Evolutionary conservation across 805 yeast species (phyloP), one percentile per base, ranked within the genome.

Genomic region (Ogataea trehaloabstinens): DNA sequence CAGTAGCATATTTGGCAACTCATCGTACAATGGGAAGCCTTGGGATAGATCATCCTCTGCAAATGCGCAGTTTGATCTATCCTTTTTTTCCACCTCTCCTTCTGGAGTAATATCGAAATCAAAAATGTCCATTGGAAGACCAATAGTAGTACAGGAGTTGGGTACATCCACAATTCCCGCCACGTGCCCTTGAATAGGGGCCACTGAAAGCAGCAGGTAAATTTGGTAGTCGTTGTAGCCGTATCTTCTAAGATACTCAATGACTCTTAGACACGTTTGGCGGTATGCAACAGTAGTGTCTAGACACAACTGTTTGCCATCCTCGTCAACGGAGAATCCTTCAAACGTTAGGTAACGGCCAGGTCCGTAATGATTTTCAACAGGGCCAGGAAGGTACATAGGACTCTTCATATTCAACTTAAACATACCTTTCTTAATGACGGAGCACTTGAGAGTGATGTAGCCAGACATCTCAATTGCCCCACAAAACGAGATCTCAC

Each of bases 131-230:
- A 71, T 68, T 5, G 78, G 78, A 5, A 73, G 45, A 2, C 76
- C 75, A 31, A 73, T 58, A 0, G 78, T 71, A 18, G 78, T 72
- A 47, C 77, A 73, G 1, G 76, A 66, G 55, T 73, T 73, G 25
- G 78, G 78, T 38, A 73, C 68, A 52, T 73, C 78, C 13, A 73
- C 78, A 38, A 73, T 66, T 12, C 75, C 73, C 1, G 78, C 77
- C 44, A 73, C 55, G 44, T 73, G 77, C 3, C 76, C 78, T 50
- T 73, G 73, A 40, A 73, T 66, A 13, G 78, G 78, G 2, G 78
- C 78, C 24, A 64, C 54, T 7, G 72, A 66, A 18, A 73, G 52
- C 22, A 73, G 57, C 22, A 73, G 42, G 46, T 71, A 73, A 21
- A 73, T 60, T 49, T 73, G 78, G 51, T 73, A 73, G 47, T 73